Evolutionary conservation across 441 rosid species (phyloP).

Genomic region (Eruca vesicaria): DNA sequence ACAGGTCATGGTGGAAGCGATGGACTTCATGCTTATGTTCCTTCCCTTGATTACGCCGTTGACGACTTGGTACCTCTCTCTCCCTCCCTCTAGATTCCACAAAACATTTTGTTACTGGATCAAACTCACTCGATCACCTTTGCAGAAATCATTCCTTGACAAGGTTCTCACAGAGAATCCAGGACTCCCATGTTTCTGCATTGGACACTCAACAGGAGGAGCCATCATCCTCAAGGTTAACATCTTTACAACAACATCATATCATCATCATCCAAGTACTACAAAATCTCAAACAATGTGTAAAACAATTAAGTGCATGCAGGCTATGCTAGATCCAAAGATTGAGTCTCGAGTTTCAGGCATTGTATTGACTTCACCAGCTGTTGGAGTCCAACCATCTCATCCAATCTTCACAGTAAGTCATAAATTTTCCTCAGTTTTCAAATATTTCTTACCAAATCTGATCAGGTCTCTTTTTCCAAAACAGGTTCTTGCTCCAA

Average conservation of each 20-base stretch:
- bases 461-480: constrained; percentile 4
- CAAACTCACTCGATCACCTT: neutral
- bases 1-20: constrained; percentile 96
- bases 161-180: constrained; percentile 68
- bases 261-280: neutral
- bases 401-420: constrained; percentile 74
- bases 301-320: neutral
- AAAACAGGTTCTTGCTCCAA: constrained; percentile 69
- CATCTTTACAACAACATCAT: neutral
- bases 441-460: neutral
- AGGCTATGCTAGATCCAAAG: constrained; percentile 84
- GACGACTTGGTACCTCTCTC: constrained; percentile 57
- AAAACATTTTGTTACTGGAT: neutral
- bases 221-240: constrained; percentile 79
- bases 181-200: constrained; percentile 78
- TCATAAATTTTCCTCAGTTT: neutral
- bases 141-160: constrained; percentile 65
- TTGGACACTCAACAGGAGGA: constrained; percentile 93
- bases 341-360: constrained; percentile 61
- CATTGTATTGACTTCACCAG: constrained; percentile 80
- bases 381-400: constrained; percentile 91
- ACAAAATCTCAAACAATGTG: neutral
- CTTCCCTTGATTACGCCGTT: constrained; percentile 74
- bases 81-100: neutral
- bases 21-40: constrained; percentile 86